phyloP scores from a whole-genome alignment of 805 yeast species.

The Jamesozyma piceae region DNA sequence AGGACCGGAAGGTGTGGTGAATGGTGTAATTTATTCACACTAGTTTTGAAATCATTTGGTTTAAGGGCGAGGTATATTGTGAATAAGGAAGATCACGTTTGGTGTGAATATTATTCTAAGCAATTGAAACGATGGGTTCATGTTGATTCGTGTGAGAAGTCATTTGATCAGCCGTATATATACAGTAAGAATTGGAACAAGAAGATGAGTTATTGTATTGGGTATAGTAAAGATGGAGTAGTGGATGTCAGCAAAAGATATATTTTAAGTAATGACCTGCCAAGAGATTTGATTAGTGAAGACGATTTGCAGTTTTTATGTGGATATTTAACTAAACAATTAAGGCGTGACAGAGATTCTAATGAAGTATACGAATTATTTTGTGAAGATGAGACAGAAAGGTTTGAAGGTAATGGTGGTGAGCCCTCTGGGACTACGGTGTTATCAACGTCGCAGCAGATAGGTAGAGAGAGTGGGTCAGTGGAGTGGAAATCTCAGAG shows the following conservation, averaged over 20 bases:
- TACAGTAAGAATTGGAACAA: slow-evolving; percentile 88
- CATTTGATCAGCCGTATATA: slow-evolving; percentile 70
- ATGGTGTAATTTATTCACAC: slow-evolving; percentile 80
- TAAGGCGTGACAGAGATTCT: slow-evolving; percentile 24
- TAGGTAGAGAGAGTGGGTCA: slow-evolving; percentile 62
- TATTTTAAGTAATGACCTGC: slow-evolving; percentile 38
- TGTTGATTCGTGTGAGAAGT: slow-evolving; percentile 78
- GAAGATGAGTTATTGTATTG: slow-evolving; percentile 81
- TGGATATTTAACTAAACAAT: slow-evolving; percentile 29
- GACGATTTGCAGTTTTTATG: slow-evolving; percentile 31
- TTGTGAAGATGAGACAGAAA: slow-evolving; percentile 29
- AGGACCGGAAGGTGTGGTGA: slow-evolving; percentile 87
- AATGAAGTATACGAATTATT: slow-evolving; percentile 32
- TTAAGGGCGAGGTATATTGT: slow-evolving; percentile 62
- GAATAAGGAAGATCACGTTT: slow-evolving; percentile 91
- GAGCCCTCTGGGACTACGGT: too few relatives aligned
- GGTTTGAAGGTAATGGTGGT: slow-evolving; percentile 6
- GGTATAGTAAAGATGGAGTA: slow-evolving; percentile 51
- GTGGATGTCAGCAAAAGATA: slow-evolving; percentile 66
- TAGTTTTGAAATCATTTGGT: slow-evolving; percentile 60
- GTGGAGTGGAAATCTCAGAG: slow-evolving; percentile 66
- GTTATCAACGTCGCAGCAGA: not conserved
- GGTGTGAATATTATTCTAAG: slow-evolving; percentile 81
- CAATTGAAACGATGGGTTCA: slow-evolving; percentile 69
- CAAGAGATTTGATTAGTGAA: slow-evolving; percentile 41